Percentiles rank a stretch among this genome's conserved stretches.
These are phyloP conservation scores for Gnaphalium uliginosum DNA, from an alignment of 129 eudicot species.

Conservation along the genomic window DNA sequence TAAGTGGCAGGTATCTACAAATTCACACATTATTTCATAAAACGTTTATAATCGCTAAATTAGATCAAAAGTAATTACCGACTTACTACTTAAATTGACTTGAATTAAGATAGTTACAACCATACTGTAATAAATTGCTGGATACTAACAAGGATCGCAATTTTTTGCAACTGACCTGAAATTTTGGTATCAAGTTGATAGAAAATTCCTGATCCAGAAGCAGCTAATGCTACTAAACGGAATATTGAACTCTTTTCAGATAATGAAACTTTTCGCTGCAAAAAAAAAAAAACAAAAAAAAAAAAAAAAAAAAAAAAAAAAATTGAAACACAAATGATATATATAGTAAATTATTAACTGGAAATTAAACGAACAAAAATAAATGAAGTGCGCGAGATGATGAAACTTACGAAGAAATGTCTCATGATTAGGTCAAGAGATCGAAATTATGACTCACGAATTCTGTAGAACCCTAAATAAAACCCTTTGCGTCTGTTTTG, in stretches of 20 bases:
- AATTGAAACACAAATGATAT: not conserved
- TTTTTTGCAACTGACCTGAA: constrained; percentile 37
- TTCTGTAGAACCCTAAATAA: not conserved
- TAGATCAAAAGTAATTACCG: not conserved
- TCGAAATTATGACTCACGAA: not conserved
- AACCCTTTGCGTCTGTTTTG: not conserved
- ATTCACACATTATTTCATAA: not conserved
- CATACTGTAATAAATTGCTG: not conserved
- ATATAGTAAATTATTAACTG: not conserved
- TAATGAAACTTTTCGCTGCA: constrained; percentile 47
- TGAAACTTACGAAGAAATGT: not conserved
- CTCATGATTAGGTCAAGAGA: constrained; percentile 1
- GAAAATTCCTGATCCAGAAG: constrained; percentile 59
- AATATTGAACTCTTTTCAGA: constrained; percentile 30
- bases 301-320: constrained; percentile 3
- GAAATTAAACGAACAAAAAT: not conserved
- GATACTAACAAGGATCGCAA: not conserved
- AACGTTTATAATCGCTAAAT: not conserved
- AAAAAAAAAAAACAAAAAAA: not conserved
- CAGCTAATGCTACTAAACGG: constrained; percentile 52
- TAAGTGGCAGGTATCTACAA: not conserved
- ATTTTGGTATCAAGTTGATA: constrained; percentile 30
- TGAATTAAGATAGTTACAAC: not conserved
- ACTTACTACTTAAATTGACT: not conserved
- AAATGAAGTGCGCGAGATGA: not conserved